Percentiles rank a stretch among this genome's conserved stretches.
Conservation (phyloP, 495 filamentous ascomycete species). For the Lasiosphaeria hispida region DNA sequence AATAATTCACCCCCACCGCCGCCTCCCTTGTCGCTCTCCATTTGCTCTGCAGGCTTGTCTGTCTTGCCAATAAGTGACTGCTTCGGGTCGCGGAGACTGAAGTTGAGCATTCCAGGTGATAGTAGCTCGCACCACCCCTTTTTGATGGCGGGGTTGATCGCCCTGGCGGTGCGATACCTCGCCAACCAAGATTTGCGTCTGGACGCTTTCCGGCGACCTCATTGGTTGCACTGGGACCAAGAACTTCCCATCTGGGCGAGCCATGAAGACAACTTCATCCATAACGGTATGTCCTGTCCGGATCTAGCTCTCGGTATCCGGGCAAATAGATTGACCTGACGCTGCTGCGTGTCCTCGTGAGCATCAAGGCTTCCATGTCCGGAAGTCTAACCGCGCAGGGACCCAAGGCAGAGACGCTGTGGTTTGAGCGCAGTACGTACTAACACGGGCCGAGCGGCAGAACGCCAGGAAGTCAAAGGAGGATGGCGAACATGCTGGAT, state of each 20-base stretch:
- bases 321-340: slow-evolving; percentile 1
- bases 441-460: background rate
- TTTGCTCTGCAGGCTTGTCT: background rate
- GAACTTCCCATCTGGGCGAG: background rate
- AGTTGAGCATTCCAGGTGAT: background rate
- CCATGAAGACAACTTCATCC: background rate
- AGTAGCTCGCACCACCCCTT: background rate
- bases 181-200: background rate
- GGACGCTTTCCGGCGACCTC: background rate
- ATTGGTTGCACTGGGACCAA: background rate
- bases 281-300: background rate
- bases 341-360: background rate
- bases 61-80: background rate
- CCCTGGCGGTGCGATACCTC: background rate
- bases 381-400: slow-evolving; percentile 3
- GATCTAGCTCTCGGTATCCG: background rate
- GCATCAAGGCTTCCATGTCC: background rate
- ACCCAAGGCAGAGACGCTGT: background rate
- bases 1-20: background rate
- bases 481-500: too few relatives aligned
- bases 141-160: slow-evolving; percentile 1
- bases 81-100: background rate
- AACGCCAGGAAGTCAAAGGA: too few relatives aligned
- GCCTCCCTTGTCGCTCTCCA: background rate
- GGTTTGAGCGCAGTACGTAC: background rate